Base-by-base conservation (phyloP, 768 basidiomycete genomes). In the Mycena sanguinolenta region DNA sequence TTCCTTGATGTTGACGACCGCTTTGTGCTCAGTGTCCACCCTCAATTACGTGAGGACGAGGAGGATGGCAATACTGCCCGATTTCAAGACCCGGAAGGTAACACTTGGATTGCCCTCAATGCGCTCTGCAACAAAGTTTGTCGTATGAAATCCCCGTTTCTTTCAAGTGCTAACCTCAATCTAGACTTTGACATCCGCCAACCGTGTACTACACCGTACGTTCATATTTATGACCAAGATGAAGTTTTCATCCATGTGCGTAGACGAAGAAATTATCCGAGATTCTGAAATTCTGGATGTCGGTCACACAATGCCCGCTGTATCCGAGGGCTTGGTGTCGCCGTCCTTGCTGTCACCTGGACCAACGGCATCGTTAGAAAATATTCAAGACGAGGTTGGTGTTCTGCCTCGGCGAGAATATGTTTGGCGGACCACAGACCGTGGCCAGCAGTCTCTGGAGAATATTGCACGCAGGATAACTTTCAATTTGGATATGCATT, bases 241-340 rank as follows among this genome's bases (percentile, higher is more conserved):
- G 6, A 5, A 6, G 3, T 4, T 23, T 14, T 49, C n/a, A 23
- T 13, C 2, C 16, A 2, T 32, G 3, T 16, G 7, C 42, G 4
- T 16, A 66, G 65, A 59, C 14, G 65, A 66, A 23, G 9, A 50
- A 21, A 65, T 65, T 14, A 39, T 58, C 2, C 44, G 63, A 27
- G 17, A 55, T 13, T 42, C 63, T 58, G 63, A 9, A 23, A 49
- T 49, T 49, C 46, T 49, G 46, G 46, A 49, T 49, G 8, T 5
- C 46, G 6, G 3, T 9, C n/a, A n/a, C 14, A 23, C 46, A 38
- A 38, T 7, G n/a, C n/a, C n/a, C 46, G n/a, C 23, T 14, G n/a
- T n/a, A n/a, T 49, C 46, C 14, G 46, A 49, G 3, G 23, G 23
- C 6, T 23, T n/a, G 46, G 46, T 5, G 46, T 21, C n/a, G 16